Evolutionary conservation across 129 eudicot genomes (phyloP), one percentile per base, ranked within the genome.

Genomic region (Flaveria brownii): DNA sequence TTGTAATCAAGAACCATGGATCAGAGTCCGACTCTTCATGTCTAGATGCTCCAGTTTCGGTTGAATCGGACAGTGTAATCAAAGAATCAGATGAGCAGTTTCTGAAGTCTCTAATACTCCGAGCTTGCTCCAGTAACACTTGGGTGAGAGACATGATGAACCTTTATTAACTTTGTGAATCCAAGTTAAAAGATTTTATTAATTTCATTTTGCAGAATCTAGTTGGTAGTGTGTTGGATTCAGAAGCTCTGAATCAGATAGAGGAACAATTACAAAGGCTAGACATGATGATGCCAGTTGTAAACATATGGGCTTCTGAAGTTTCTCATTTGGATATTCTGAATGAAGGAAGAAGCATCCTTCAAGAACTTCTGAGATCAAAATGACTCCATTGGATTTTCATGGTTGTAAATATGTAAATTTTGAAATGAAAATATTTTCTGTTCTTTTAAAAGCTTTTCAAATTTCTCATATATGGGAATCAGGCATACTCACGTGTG

Each of bases 1-100:
- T 93, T 26, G 75, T 82, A 30, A 83, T 93, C 61, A 91, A 82
- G 81, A 90, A 93, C 81, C 67, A 61, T n/a, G 96, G 97, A 74
- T 87, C 88, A 55, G 22, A 68, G 39, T 77, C 70, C 36, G 90
- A 93, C 67, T 80, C 87, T 64, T 85, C 79, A 4, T 16, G 82
- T 77, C 90, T 83, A 72, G 92, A 88, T 65, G 73, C 89, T 49
- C 28, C 75, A 42, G 26, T 93, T 54, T 82, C 86, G 1, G 83
- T 77, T 45, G 75, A 52, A 69, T 85, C 88, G 8, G 84, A 85
- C 25, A 59, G 60, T 26, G 47, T 9, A 7, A 42, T 91, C n/a
- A 77, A 83, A 47, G 65, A 78, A 67, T 83, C 80, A 12, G 93
- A 89, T 84, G 93, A 87, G 71, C 86, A 84, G 47, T 45, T 88